These are phyloP conservation scores for Dictyostelium intermedium DNA, from an alignment of 78 protist genomes.

Conservation along the genomic window DNA sequence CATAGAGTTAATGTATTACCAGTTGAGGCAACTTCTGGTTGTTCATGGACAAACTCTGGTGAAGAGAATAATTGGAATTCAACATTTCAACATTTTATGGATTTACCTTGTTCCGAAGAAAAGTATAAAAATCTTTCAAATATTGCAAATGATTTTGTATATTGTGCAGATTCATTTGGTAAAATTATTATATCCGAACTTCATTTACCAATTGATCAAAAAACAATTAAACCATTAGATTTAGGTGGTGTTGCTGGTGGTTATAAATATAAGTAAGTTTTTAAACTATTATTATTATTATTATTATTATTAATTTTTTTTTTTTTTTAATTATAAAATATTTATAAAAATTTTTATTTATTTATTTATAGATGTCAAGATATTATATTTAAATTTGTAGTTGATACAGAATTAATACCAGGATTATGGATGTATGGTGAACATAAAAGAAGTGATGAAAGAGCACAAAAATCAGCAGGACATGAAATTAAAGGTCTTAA, in stretches of 20 bases:
- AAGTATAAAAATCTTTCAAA: constrained; percentile 58
- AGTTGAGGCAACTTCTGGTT: neutral
- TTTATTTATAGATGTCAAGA: neutral
- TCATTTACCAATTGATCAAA: constrained; percentile 59
- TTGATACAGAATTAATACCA: constrained; percentile 41
- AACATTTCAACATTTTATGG: constrained; percentile 34
- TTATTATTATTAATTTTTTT: too few relatives aligned
- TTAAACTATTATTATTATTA: neutral
- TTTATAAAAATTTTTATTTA: too few relatives aligned
- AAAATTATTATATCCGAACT: constrained; percentile 79
- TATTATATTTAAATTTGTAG: constrained; percentile 70
- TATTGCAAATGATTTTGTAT: constrained; percentile 67
- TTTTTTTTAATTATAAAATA: too few relatives aligned
- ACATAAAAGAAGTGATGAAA: constrained; percentile 30
- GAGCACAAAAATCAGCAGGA: constrained; percentile 61
- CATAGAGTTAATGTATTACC: neutral
- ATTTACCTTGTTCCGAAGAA: constrained; percentile 9
- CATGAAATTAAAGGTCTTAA: constrained; percentile 71
- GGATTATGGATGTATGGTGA: constrained; percentile 78
- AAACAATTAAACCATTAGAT: constrained; percentile 68
- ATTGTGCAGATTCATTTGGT: constrained; percentile 83
- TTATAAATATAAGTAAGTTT: neutral
- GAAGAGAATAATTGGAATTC: constrained; percentile 40
- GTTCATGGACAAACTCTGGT: neutral
- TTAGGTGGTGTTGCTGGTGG: constrained; percentile 86